phyloP scores from a whole-genome alignment of 352 stramenopile species.

The Aphanomyces astaci region DNA sequence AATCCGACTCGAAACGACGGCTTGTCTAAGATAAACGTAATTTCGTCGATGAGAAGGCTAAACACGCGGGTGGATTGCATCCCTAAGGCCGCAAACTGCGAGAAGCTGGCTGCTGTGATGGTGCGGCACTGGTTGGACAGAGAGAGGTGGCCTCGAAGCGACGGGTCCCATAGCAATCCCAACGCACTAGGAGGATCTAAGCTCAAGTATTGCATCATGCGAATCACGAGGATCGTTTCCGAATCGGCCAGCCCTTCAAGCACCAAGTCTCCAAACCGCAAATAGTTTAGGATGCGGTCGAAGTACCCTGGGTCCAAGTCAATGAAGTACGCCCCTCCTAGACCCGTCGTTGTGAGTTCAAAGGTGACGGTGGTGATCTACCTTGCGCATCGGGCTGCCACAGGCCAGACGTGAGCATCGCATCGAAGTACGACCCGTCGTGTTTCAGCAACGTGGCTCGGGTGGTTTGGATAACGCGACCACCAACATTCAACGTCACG shows the following conservation, averaged over 20 bases:
- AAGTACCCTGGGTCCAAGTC: constrained; percentile 17
- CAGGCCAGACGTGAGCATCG: constrained; percentile 8
- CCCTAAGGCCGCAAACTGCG: not conserved
- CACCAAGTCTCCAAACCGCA: not conserved
- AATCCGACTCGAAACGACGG: not conserved
- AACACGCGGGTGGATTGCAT: not conserved
- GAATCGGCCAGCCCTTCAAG: not conserved
- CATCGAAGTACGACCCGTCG: constrained; percentile 3
- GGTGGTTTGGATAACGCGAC: constrained; percentile 12
- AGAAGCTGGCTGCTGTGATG: not conserved
- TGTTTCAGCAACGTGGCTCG: constrained; percentile 5
- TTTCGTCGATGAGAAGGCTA: not conserved
- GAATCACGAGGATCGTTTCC: not conserved
- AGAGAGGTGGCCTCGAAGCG: not conserved
- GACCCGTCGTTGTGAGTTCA: not conserved
- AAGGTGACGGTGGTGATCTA: not conserved
- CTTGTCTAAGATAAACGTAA: not conserved
- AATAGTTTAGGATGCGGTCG: constrained; percentile 4
- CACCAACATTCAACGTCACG: constrained; percentile 18
- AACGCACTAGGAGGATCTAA: not conserved
- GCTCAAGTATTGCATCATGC: constrained; percentile 7
- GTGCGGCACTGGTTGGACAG: not conserved
- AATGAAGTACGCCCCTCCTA: constrained; percentile 21
- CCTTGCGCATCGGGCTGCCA: constrained; percentile 21
- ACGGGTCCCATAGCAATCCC: not conserved